phyloP scores from a whole-genome alignment of 495 filamentous ascomycete species.

The Parathielavia hyrcaniae region DNA sequence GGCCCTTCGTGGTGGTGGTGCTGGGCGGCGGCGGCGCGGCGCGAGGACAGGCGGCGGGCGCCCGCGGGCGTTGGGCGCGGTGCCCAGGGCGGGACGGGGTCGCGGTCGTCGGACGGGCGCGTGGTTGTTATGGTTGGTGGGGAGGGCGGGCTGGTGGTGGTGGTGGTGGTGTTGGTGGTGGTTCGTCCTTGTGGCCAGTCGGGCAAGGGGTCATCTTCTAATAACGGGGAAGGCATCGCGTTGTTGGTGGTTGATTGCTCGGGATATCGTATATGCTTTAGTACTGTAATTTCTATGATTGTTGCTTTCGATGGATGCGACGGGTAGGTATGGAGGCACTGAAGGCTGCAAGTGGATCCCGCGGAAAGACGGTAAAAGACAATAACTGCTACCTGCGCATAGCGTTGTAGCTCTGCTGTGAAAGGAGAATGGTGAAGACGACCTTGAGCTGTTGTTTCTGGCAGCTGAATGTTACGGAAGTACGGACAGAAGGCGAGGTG shows the following conservation, averaged over 20 bases:
- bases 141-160: too few relatives aligned
- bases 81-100: constrained; percentile 1
- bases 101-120: background rate
- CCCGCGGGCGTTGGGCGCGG: constrained; percentile 14
- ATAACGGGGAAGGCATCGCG: constrained; percentile 4
- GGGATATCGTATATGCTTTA: too few relatives aligned
- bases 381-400: constrained; percentile 7
- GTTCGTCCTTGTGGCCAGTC: background rate
- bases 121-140: constrained; percentile 1
- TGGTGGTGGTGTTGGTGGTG: too few relatives aligned
- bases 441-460: too few relatives aligned
- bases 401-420: background rate
- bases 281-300: background rate
- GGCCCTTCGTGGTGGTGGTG: constrained; percentile 11
- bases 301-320: background rate
- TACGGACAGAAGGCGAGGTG: too few relatives aligned
- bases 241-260: background rate
- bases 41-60: constrained; percentile 16
- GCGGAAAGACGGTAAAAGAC: background rate
- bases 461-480: background rate
- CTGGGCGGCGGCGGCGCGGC: constrained; percentile 2
- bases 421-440: background rate
- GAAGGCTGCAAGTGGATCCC: background rate
- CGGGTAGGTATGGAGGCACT: background rate
- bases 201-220: constrained; percentile 4